Conservation (phyloP, 2,329 filamentous ascomycete species). For the Thielaviopsis euricoi region DNA sequence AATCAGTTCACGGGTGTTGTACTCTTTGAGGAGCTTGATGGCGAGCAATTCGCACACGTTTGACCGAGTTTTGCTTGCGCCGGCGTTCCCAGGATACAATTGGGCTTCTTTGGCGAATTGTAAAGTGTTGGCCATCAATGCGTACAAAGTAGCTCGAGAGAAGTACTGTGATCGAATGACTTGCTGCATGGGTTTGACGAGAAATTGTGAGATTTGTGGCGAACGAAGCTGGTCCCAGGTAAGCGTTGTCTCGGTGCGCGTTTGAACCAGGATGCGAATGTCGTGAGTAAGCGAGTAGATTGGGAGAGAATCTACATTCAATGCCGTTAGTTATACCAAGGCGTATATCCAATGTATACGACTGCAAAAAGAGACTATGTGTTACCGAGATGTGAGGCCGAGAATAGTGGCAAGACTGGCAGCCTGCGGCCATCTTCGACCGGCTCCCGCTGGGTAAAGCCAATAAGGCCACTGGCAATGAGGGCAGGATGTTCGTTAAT, state of each 20-base stretch:
- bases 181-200: slow-evolving; percentile 88
- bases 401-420: slow-evolving; percentile 58
- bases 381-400: slow-evolving; percentile 57
- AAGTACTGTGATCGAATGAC: slow-evolving; percentile 73
- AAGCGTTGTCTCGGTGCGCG: slow-evolving; percentile 78
- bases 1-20: slow-evolving; percentile 74
- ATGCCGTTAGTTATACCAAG: slow-evolving; percentile 15
- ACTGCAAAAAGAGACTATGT: not conserved
- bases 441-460: slow-evolving; percentile 12
- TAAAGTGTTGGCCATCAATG: slow-evolving; percentile 80
- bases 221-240: slow-evolving; percentile 91
- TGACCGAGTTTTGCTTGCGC: slow-evolving; percentile 67
- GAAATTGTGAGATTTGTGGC: slow-evolving; percentile 90
- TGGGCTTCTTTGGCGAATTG: slow-evolving; percentile 84
- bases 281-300: slow-evolving; percentile 84
- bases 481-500: slow-evolving; percentile 16
- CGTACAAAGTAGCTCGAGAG: slow-evolving; percentile 72
- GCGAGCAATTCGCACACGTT: slow-evolving; percentile 82
- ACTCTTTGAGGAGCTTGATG: slow-evolving; percentile 80
- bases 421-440: slow-evolving; percentile 14
- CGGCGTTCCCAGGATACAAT: slow-evolving; percentile 65
- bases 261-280: slow-evolving; percentile 68
- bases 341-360: not conserved
- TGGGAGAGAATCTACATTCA: slow-evolving; percentile 56
- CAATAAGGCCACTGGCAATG: slow-evolving; percentile 20